Evolutionary conservation across 257 asterid species (phyloP).

Genomic region (Dorcoceras hygrometricum): DNA sequence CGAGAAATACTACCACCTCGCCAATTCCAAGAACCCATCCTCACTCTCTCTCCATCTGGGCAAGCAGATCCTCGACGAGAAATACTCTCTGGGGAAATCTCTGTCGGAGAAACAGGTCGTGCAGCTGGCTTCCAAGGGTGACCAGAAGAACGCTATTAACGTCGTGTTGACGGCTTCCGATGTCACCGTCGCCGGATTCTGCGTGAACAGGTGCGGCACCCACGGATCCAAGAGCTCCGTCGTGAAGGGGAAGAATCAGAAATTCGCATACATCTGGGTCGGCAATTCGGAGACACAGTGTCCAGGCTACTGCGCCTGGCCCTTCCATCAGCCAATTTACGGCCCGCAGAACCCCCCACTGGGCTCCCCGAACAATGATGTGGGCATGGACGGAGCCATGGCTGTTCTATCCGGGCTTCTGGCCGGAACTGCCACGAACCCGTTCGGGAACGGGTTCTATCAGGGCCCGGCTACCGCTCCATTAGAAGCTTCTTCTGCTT

Average conservation of each 20-base stretch:
- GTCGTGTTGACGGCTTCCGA: slow-evolving; percentile 37
- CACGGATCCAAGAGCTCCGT: slow-evolving; percentile 34
- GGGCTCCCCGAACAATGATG: slow-evolving; percentile 47
- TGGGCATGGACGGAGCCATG: slow-evolving; percentile 45
- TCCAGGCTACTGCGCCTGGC: slow-evolving; percentile 45
- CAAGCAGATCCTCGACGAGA: slow-evolving; percentile 31
- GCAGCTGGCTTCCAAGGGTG: slow-evolving; percentile 35
- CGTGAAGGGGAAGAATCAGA: slow-evolving; percentile 25
- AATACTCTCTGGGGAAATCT: slow-evolving; percentile 38
- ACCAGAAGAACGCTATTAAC: slow-evolving; percentile 32
- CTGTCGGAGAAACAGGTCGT: slow-evolving; percentile 33
- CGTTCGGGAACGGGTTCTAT: slow-evolving; percentile 45
- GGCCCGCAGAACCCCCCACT: slow-evolving; percentile 48
- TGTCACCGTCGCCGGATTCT: slow-evolving; percentile 36
- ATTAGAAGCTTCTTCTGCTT: slow-evolving; percentile 47
- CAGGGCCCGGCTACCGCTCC: slow-evolving; percentile 48
- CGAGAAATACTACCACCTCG: slow-evolving; percentile 41
- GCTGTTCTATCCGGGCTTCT: slow-evolving; percentile 43
- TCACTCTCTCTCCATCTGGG: slow-evolving; percentile 32
- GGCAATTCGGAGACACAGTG: slow-evolving; percentile 41
- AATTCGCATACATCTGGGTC: slow-evolving; percentile 43
- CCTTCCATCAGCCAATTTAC: slow-evolving; percentile 46
- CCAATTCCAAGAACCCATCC: slow-evolving; percentile 37
- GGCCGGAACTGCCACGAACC: slow-evolving; percentile 48
- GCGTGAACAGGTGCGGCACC: slow-evolving; percentile 36